phyloP scores from a whole-genome alignment of 176 grass and related monocot genomes.

The Microstegium vimineum region DNA sequence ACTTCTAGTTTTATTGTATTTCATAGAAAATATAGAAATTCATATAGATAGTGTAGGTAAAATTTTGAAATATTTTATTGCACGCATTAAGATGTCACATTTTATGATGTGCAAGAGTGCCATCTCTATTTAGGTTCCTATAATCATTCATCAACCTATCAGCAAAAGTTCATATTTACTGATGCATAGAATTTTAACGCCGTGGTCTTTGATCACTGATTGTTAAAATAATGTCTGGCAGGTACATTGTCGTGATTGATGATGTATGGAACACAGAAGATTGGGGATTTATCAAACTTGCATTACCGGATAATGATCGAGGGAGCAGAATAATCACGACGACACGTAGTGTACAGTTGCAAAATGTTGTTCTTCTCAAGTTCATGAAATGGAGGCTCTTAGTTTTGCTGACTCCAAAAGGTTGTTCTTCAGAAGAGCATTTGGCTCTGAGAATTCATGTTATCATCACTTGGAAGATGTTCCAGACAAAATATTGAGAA shows the following conservation, averaged over 20 bases:
- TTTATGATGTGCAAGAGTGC: too few species aligned
- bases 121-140: too few species aligned
- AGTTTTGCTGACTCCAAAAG: not conserved
- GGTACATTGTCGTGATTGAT: conserved; percentile 23
- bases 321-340: not conserved
- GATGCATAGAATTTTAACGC: too few species aligned
- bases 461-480: not conserved
- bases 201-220: not conserved
- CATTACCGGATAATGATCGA: not conserved
- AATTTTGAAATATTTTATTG: too few species aligned
- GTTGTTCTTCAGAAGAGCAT: too few species aligned
- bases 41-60: too few species aligned
- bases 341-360: not conserved
- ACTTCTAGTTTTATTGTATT: too few species aligned
- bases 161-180: too few species aligned
- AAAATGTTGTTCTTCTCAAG: not conserved
- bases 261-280: not conserved
- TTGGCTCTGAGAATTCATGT: not conserved
- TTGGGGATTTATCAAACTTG: not conserved
- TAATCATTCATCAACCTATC: too few species aligned
- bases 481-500: not conserved
- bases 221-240: not conserved
- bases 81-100: too few species aligned
- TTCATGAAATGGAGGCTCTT: not conserved
- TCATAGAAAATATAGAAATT: too few species aligned